Evolutionary conservation across 139 green algal genomes (phyloP), one percentile per base, ranked within the genome.

Genomic region (Micromonas pusilla): DNA sequence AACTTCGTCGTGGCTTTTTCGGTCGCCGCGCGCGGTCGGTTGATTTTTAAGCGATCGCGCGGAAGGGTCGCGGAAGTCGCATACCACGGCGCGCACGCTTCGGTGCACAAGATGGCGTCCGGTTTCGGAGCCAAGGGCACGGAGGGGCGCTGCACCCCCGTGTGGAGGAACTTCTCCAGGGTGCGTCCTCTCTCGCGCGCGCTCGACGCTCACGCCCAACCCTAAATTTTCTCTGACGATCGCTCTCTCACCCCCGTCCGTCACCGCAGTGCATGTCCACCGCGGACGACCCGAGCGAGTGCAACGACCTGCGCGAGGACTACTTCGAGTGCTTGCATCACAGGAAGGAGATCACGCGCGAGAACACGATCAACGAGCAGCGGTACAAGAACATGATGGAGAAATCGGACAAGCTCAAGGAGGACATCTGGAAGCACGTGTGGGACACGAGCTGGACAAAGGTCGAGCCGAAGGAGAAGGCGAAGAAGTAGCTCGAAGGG

Each of bases 291-390:
- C 83, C 83, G 0, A 32, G 30, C 20, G 52, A 84, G 45, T 87
- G 82, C 54, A 37, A 34, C n/a, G 25, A 80, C 26, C 38, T 84
- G 6, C 60, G 84, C 34, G 84, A 88, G 71, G 84, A 88, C 39
- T 88, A 88, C 76, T 85, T 88, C 38, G 84, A 88, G 82, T 88
- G 84, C 67, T 53, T 88, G 5, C 84, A 88, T 70, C 84, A 88
- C 64, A 67, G 72, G 25, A 88, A 88, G 66, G 84, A 88, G 84
- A 80, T 79, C 32, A 64, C 53, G 70, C 34, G 53, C 1, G 39
- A 54, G 54, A 82, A 82, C 65, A 38, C 67, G 37, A 52, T 82
- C 2, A 68, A 30, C 52, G 76, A 78, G 78, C 52, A 82, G 39
- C 63, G 45, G 33, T 21, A 52, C 9, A 71, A 60, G 33, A 52